Conservation (phyloP, 2,329 filamentous ascomycete species). For the Onygenales sp. region DNA sequence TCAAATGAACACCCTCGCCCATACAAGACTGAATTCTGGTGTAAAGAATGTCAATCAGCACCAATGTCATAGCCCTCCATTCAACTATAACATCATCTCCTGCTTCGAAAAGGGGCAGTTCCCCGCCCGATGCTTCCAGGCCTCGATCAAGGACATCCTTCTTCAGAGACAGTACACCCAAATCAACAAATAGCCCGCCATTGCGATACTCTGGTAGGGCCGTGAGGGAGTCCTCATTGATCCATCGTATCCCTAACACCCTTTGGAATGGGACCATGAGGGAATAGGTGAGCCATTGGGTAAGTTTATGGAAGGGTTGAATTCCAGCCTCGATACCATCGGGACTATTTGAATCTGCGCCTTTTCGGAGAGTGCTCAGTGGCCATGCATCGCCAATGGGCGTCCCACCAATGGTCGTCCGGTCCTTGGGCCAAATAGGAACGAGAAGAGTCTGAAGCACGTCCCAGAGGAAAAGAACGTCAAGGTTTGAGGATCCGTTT, state of each 20-base stretch:
- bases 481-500: slow-evolving; percentile 19
- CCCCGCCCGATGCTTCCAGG: slow-evolving; percentile 32
- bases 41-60: slow-evolving; percentile 48
- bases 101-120: slow-evolving; percentile 43
- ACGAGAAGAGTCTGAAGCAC: slow-evolving; percentile 37
- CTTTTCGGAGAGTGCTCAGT: slow-evolving; percentile 16
- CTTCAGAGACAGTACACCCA: slow-evolving; percentile 46
- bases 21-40: slow-evolving; percentile 38
- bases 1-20: slow-evolving; percentile 28
- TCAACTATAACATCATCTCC: slow-evolving; percentile 55
- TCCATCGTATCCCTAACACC: slow-evolving; percentile 43
- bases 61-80: slow-evolving; percentile 56
- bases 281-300: slow-evolving; percentile 65
- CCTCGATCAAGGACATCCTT: slow-evolving; percentile 35
- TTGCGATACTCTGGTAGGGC: slow-evolving; percentile 65
- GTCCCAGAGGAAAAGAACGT: slow-evolving; percentile 35
- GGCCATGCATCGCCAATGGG: slow-evolving; percentile 46
- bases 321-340: slow-evolving; percentile 16
- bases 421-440: slow-evolving; percentile 41
- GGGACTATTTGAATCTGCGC: slow-evolving; percentile 11
- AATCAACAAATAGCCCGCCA: slow-evolving; percentile 57
- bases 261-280: slow-evolving; percentile 56
- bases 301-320: slow-evolving; percentile 52
- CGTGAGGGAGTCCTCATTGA: slow-evolving; percentile 49
- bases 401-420: slow-evolving; percentile 29